A percentile compares a stretch with the other conserved stretches of the same genome.
These are phyloP conservation scores for Erythrobasidium hasegawianum DNA, from an alignment of 1,284 basidiomycete species.

Conservation along the genomic window DNA sequence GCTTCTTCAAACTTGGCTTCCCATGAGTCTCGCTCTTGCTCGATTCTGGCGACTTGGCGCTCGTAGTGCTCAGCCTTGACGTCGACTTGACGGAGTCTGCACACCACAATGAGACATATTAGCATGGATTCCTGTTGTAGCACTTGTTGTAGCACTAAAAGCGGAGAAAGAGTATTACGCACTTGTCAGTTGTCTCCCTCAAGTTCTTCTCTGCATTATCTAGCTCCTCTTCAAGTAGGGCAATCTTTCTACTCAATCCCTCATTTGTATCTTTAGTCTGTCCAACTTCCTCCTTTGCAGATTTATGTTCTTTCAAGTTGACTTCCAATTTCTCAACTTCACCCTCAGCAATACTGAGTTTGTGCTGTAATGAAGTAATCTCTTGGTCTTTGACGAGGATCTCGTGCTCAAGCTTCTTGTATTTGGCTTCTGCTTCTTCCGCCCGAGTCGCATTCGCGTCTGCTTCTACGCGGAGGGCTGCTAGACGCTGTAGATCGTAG, in stretches of 20 bases:
- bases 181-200: slow-evolving; percentile 97
- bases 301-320: slow-evolving; percentile 70
- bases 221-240: slow-evolving; percentile 89
- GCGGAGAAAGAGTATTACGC: too few relatives aligned
- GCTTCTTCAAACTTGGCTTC: slow-evolving; percentile 83
- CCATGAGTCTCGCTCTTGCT: slow-evolving; percentile 88
- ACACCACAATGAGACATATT: not conserved
- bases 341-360: slow-evolving; percentile 64
- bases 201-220: slow-evolving; percentile 94
- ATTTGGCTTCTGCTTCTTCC: slow-evolving; percentile 76
- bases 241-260: slow-evolving; percentile 75
- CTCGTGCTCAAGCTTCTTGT: slow-evolving; percentile 65
- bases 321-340: slow-evolving; percentile 73
- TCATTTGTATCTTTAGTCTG: slow-evolving; percentile 70
- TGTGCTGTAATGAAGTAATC: slow-evolving; percentile 76
- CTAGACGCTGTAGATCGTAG: slow-evolving; percentile 53
- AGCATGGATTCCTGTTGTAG: too few relatives aligned
- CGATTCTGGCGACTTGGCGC: slow-evolving; percentile 77
- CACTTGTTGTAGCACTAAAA: too few relatives aligned
- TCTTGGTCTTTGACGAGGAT: slow-evolving; percentile 84
- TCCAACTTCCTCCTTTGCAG: slow-evolving; percentile 67
- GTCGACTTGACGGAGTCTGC: slow-evolving; percentile 89
- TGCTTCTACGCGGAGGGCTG: slow-evolving; percentile 74
- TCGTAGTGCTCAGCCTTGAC: slow-evolving; percentile 99
- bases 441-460: slow-evolving; percentile 75